Conservation (phyloP, 805 yeast species). For the Maudiozyma saulgeensis region DNA sequence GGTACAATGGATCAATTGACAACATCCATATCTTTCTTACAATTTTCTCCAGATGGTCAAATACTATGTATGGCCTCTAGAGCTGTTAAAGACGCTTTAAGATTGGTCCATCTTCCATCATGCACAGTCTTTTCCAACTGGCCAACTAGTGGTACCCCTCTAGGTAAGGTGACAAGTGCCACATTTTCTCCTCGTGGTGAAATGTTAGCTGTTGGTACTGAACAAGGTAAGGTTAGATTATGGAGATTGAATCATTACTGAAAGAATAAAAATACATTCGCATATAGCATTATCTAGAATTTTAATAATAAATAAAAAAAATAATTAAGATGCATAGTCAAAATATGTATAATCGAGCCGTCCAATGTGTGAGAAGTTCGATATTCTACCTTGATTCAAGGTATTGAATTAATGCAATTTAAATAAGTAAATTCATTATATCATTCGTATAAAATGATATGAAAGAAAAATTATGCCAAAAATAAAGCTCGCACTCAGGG, state of each 20-base stretch:
- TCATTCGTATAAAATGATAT: background rate
- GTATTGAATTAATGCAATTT: too few relatives aligned
- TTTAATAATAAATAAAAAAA: background rate
- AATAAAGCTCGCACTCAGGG: constrained; percentile 76
- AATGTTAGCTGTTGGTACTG: constrained; percentile 83
- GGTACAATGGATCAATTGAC: constrained; percentile 69
- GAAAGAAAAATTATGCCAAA: constrained; percentile 15
- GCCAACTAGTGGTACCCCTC: constrained; percentile 96
- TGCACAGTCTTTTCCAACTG: constrained; percentile 84
- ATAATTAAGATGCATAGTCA: too few relatives aligned
- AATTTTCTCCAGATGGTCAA: constrained; percentile 83
- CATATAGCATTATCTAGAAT: too few relatives aligned
- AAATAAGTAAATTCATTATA: too few relatives aligned
- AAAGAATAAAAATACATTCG: background rate
- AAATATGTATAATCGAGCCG: too few relatives aligned
- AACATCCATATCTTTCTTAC: constrained; percentile 64
- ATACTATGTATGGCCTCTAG: constrained; percentile 76
- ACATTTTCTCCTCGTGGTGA: constrained; percentile 74
- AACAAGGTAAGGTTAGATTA: constrained; percentile 78
- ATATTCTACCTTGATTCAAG: too few relatives aligned
- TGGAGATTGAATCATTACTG: constrained; percentile 83
- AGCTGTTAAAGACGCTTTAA: constrained; percentile 74
- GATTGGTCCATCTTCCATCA: constrained; percentile 79
- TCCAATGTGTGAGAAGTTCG: too few relatives aligned
- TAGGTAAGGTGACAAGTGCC: constrained; percentile 82